These are phyloP conservation scores for Elymus sibiricus DNA, from an alignment of 176 grass and related monocot genomes.

Conservation along the genomic window DNA sequence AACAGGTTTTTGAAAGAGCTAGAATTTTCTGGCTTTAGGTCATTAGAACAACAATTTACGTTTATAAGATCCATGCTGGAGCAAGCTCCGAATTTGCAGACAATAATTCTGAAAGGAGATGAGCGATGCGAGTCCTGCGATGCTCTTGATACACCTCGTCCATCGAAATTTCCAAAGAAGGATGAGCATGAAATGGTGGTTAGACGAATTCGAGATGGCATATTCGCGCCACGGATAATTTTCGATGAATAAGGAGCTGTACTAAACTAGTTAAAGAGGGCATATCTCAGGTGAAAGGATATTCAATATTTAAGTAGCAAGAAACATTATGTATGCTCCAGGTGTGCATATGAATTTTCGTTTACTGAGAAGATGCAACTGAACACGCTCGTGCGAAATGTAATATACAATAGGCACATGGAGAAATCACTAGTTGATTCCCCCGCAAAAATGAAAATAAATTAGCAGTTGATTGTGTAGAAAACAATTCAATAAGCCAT, in stretches of 20 bases:
- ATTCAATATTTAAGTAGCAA: too few relatives aligned
- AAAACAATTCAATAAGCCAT: too few relatives aligned
- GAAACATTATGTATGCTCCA: too few relatives aligned
- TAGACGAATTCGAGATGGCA: not conserved
- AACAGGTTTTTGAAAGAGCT: not conserved
- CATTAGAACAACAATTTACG: not conserved
- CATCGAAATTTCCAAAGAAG: not conserved
- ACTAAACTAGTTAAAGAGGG: too few relatives aligned
- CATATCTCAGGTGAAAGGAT: too few relatives aligned
- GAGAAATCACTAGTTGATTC: too few relatives aligned
- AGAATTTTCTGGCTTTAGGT: not conserved
- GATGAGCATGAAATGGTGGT: not conserved
- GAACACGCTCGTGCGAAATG: too few relatives aligned
- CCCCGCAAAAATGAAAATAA: too few relatives aligned
- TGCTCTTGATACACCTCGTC: not conserved
- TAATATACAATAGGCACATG: too few relatives aligned
- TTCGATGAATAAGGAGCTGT: not conserved
- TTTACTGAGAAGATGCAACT: too few relatives aligned
- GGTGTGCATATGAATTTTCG: too few relatives aligned
- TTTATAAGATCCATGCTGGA: not conserved
- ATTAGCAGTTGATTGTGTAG: too few relatives aligned
- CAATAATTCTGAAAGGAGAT: not conserved
- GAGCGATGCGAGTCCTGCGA: not conserved
- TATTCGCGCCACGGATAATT: not conserved
- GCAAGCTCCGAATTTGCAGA: not conserved